These are phyloP conservation scores for Auricularia sp. DNA, from an alignment of 768 basidiomycete genomes.

Conservation along the genomic window DNA sequence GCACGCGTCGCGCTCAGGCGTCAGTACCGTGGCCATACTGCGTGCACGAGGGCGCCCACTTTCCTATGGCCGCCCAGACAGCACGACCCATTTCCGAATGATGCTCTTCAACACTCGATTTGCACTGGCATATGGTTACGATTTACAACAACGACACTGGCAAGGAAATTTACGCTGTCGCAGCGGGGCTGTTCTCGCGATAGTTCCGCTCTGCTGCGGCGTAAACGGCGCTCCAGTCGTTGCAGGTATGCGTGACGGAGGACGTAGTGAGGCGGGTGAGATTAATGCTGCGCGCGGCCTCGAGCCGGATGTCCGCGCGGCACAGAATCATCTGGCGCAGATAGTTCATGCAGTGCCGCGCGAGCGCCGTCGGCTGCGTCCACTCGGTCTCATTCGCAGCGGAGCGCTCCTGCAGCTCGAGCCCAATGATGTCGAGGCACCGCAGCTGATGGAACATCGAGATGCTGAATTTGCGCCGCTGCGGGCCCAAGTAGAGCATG, in stretches of 20 bases:
- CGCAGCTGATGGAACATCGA: slow-evolving; percentile 31
- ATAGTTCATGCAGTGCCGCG: slow-evolving; percentile 31
- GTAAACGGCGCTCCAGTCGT: slow-evolving; percentile 31
- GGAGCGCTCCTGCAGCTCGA: slow-evolving; percentile 12
- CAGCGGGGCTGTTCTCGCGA: slow-evolving; percentile 15
- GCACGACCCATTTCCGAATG: too few relatives aligned
- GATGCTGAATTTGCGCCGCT: slow-evolving; percentile 22
- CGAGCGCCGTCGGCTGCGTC: background rate
- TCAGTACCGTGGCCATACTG: too few relatives aligned
- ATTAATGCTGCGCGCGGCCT: slow-evolving; percentile 24
- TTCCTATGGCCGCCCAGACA: too few relatives aligned
- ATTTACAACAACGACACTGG: too few relatives aligned
- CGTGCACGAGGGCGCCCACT: too few relatives aligned
- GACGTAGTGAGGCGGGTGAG: slow-evolving; percentile 23
- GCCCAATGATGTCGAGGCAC: slow-evolving; percentile 29
- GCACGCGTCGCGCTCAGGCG: too few relatives aligned
- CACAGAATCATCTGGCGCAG: slow-evolving; percentile 29
- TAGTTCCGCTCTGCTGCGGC: slow-evolving; percentile 26
- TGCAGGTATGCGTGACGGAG: slow-evolving; percentile 30
- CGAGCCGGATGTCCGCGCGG: slow-evolving; percentile 23
- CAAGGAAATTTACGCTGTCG: too few relatives aligned
- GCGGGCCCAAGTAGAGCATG: slow-evolving; percentile 15
- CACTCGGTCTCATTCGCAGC: background rate
- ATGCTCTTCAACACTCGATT: too few relatives aligned
- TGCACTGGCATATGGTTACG: too few relatives aligned